phyloP scores from a whole-genome alignment of 805 yeast genomes.

The Candida gorgasii region DNA sequence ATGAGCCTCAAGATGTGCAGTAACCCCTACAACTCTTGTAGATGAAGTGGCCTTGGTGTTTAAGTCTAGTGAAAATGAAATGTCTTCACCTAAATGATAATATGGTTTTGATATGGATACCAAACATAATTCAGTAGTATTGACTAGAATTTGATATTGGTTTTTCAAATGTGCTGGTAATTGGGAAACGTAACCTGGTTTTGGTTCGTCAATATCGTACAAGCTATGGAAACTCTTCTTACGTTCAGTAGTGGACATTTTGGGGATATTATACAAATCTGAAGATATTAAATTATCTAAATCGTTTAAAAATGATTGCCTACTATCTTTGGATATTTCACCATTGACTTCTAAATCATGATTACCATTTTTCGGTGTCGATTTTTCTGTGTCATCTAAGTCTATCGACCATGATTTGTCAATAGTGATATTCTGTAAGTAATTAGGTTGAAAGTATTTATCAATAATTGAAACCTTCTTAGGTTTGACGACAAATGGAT shows the following conservation, averaged over 20 bases:
- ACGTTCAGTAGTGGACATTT: conserved; percentile 32
- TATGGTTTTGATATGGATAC: conserved; percentile 34
- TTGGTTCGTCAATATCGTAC: conserved; percentile 15
- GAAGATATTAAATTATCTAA: conserved; percentile 32
- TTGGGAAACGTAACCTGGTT: conserved; percentile 23
- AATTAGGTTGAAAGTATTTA: conserved; percentile 31
- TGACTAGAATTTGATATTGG: conserved; percentile 39
- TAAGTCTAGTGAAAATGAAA: conserved; percentile 32
- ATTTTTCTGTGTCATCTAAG: not conserved
- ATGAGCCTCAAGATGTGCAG: conserved; percentile 40
- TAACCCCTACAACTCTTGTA: conserved; percentile 33
- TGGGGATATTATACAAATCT: conserved; percentile 34
- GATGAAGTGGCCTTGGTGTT: conserved; percentile 14
- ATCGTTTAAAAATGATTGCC: conserved; percentile 29
- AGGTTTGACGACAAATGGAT: conserved; percentile 32
- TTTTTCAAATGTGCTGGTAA: conserved; percentile 30
- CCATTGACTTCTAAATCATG: not conserved
- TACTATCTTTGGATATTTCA: conserved; percentile 8
- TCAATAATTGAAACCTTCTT: conserved; percentile 26
- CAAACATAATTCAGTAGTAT: conserved; percentile 31
- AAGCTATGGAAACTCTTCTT: conserved; percentile 27
- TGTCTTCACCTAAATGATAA: conserved; percentile 41
- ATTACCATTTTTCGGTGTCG: conserved; percentile 1
- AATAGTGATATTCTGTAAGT: conserved; percentile 22
- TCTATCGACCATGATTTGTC: conserved; percentile 32